These are phyloP conservation scores for Phaeodactylum tricornutum DNA, from an alignment of 108 stramenopile species.

Conservation along the genomic window DNA sequence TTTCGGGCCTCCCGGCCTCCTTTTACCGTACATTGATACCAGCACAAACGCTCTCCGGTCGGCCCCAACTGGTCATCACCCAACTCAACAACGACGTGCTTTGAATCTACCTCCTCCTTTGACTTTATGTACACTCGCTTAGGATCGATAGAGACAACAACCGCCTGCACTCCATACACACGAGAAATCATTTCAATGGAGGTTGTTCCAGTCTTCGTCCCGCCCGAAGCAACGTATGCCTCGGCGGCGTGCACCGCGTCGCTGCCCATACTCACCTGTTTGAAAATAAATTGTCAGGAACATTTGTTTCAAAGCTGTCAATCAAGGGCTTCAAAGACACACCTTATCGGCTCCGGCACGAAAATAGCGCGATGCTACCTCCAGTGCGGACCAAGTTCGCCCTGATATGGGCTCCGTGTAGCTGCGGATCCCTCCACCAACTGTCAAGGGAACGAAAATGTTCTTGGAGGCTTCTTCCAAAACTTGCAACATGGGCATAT, in stretches of 20 bases:
- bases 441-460: slow-evolving; percentile 96
- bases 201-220: slow-evolving; percentile 60
- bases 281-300: not conserved
- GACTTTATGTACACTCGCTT: slow-evolving; percentile 78
- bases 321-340: not conserved
- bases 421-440: slow-evolving; percentile 96
- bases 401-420: slow-evolving; percentile 82
- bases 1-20: slow-evolving; percentile 90
- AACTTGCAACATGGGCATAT: slow-evolving; percentile 96
- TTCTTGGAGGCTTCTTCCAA: slow-evolving; percentile 85
- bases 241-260: slow-evolving; percentile 93
- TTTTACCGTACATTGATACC: slow-evolving; percentile 98
- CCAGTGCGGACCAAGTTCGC: slow-evolving; percentile 74
- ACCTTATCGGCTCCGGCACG: slow-evolving; percentile 98
- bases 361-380: slow-evolving; percentile 96
- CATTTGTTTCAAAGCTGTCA: not conserved
- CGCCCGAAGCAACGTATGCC: slow-evolving; percentile 37
- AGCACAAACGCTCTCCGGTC: slow-evolving; percentile 79
- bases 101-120: slow-evolving; percentile 34
- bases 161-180: slow-evolving; percentile 96
- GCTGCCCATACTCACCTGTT: slow-evolving; percentile 79
- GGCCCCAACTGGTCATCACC: slow-evolving; percentile 61
- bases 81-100: slow-evolving; percentile 53
- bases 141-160: slow-evolving; percentile 97
- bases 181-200: slow-evolving; percentile 87